Base-by-base conservation (phyloP, 1,139 yeast genomes). In the Hansenula sp. region DNA sequence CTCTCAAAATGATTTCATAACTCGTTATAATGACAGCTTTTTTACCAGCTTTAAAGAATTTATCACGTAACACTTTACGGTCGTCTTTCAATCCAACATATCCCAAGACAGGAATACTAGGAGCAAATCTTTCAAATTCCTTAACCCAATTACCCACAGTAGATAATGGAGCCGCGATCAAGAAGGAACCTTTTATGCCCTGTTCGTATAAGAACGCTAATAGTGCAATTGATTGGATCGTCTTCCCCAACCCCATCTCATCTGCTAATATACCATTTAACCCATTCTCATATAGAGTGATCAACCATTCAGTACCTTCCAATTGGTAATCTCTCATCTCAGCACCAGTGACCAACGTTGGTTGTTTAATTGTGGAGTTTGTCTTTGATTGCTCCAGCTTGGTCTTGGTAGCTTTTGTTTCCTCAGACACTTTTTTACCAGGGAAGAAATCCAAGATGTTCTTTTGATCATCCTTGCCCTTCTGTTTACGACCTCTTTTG, bases 201-300 rank as follows among this genome's bases (percentile, higher is more conserved):
- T 88, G 80, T 53, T 89, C 96, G 37, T 85, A 76, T 37, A 93
- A 69, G 59, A 84, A 88, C 11, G 89, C 79, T 13, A 91, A 58
- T 50, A 91, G 73, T 0, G 96, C 76, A 45, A 93, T 87, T 38
- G 94, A 84, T 61, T 91, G 96, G 12, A 91, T 65, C 0, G 98
- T 93, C 60, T 91, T 91, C 6, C 99, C 98, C 35, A 90, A 69
- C 0, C 98, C 98, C 98, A 91, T 93, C 62, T 91, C 98, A 64
- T 93, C 98, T 0, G 98, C 98, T 28, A 93, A 68, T 31, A 93
- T 90, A 3, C 99, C 99, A 64, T 93, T 93, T 30, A 93, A 70
- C 0, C 98, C 99, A 62, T 93, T 93, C 61, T 91, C 95, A 61
- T 85, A 93, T 28, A 93, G 68, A 0, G 96, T 85, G 12, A 83